Conservation (phyloP, 176 grass and related monocot genomes). For the Carex scoparia region DNA sequence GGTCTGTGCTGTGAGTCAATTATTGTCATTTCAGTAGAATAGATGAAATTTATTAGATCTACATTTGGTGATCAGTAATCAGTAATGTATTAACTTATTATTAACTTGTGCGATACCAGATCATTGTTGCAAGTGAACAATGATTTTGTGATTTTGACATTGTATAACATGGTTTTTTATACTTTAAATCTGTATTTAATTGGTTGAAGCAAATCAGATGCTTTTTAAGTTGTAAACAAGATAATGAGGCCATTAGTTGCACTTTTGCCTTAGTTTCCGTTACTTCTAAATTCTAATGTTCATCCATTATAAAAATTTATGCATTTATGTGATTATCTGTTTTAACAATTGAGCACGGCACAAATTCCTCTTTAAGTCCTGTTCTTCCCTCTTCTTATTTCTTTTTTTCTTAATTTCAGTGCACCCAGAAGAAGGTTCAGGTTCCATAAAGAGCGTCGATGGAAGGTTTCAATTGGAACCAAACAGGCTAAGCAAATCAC, state of each 20-base stretch:
- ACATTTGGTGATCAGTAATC: background rate
- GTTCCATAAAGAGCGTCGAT: slow-evolving; percentile 35
- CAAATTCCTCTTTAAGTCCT: background rate
- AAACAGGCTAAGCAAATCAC: slow-evolving; percentile 27
- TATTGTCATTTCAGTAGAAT: background rate
- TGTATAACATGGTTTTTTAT: too few relatives aligned
- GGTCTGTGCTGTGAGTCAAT: background rate
- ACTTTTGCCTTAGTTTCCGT: background rate
- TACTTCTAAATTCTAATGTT: background rate
- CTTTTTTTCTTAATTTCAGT: background rate
- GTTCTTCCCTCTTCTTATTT: background rate
- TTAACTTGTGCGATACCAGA: background rate
- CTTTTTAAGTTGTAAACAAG: too few relatives aligned
- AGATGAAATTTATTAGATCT: background rate
- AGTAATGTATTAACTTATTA: too few relatives aligned
- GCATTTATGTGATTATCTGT: background rate
- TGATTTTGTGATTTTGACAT: background rate
- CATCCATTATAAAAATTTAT: background rate
- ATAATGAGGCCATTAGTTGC: too few relatives aligned
- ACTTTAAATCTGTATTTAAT: too few relatives aligned
- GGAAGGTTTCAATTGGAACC: slow-evolving; percentile 40
- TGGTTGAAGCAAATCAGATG: too few relatives aligned
- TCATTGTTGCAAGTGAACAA: background rate
- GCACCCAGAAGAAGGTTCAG: slow-evolving; percentile 31
- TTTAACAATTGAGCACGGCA: background rate